Evolutionary conservation across 1,284 basidiomycete species (phyloP).

Genomic region (Porogramme epimiltina): DNA sequence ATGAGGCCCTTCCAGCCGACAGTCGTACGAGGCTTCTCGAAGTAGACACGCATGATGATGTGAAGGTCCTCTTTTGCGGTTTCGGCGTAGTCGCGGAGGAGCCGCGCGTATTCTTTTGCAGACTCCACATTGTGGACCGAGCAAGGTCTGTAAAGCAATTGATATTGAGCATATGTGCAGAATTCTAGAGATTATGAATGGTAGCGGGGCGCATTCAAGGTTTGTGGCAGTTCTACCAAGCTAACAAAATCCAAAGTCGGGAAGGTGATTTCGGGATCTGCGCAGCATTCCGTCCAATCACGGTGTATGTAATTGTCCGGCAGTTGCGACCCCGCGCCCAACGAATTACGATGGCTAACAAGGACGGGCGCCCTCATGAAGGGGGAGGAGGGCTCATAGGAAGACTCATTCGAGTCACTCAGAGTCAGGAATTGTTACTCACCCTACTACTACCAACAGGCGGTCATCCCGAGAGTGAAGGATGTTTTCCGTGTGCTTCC

Average conservation of each 20-base stretch:
- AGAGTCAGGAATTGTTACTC: constrained; percentile 29
- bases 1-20: constrained; percentile 99
- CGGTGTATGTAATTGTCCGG: too few relatives aligned
- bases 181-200: too few relatives aligned
- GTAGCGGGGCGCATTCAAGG: too few relatives aligned
- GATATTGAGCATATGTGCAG: not conserved
- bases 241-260: too few relatives aligned
- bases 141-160: constrained; percentile 75
- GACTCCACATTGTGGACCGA: constrained; percentile 89
- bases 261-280: too few relatives aligned
- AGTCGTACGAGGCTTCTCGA: constrained; percentile 95
- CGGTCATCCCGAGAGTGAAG: constrained; percentile 87
- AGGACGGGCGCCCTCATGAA: too few relatives aligned
- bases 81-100: constrained; percentile 83
- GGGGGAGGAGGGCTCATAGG: not conserved
- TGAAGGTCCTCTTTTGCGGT: constrained; percentile 82
- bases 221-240: too few relatives aligned
- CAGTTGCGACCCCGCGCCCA: too few relatives aligned
- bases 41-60: constrained; percentile 98
- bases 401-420: too few relatives aligned
- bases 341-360: too few relatives aligned
- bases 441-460: constrained; percentile 87
- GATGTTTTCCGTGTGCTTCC: constrained; percentile 76
- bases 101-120: constrained; percentile 82
- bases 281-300: too few relatives aligned